These are phyloP conservation scores for Closterium sp. DNA, from an alignment of 139 green algal species.

Conservation along the genomic window DNA sequence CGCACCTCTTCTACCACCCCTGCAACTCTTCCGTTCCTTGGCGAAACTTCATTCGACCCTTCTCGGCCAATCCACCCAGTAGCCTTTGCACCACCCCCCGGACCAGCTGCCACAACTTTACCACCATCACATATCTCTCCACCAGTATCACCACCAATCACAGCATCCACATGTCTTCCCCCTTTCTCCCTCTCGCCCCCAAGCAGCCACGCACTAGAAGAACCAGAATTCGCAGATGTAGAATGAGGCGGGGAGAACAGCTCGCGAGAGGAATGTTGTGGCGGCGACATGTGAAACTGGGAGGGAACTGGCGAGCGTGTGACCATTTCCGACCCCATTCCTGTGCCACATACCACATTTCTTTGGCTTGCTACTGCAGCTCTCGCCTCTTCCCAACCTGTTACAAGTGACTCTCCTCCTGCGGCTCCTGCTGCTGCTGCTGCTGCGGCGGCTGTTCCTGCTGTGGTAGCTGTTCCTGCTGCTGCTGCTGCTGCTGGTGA, in stretches of 20 bases:
- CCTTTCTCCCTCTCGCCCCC: background rate
- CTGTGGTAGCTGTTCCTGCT: background rate
- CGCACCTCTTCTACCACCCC: background rate
- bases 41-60: background rate
- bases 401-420: background rate
- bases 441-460: background rate
- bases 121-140: background rate
- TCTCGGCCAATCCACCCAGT: background rate
- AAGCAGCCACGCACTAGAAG: background rate
- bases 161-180: background rate
- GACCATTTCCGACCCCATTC: background rate
- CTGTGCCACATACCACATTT: background rate
- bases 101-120: background rate
- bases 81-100: background rate
- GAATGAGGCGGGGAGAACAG: background rate
- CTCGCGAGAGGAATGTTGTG: background rate
- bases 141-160: background rate
- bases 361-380: background rate
- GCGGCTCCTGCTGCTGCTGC: background rate
- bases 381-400: background rate
- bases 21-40: background rate
- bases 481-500: background rate
- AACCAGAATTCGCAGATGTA: background rate
- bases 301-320: background rate
- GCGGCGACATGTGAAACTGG: background rate